Conservation (phyloP, 2,329 filamentous ascomycete species). For the Penicillium sumatraense region DNA sequence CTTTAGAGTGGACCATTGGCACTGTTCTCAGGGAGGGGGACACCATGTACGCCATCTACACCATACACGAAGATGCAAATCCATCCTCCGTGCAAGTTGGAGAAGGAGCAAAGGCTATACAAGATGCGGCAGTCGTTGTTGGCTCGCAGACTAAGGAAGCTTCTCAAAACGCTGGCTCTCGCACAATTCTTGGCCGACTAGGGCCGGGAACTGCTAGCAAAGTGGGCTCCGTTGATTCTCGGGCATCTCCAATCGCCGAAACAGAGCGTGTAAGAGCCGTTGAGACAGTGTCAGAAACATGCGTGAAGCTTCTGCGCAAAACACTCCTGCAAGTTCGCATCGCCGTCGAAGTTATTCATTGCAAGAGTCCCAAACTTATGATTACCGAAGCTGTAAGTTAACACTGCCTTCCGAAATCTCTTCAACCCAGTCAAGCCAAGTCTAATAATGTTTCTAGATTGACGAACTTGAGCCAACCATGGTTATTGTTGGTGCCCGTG, state of each 20-base stretch:
- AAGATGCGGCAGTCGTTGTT: slow-evolving; percentile 74
- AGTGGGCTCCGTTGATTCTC: slow-evolving; percentile 51
- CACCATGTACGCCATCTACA: slow-evolving; percentile 90
- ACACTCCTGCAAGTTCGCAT: slow-evolving; percentile 91
- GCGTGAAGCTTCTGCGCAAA: slow-evolving; percentile 84
- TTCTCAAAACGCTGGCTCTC: slow-evolving; percentile 42
- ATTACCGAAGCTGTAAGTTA: slow-evolving; percentile 81
- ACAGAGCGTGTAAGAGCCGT: slow-evolving; percentile 80
- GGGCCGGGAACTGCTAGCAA: slow-evolving; percentile 45
- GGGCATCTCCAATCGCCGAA: slow-evolving; percentile 66
- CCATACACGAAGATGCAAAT: slow-evolving; percentile 78
- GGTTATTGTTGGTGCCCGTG: slow-evolving; percentile 89
- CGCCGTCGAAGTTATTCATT: slow-evolving; percentile 95
- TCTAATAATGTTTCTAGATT: slow-evolving; percentile 60
- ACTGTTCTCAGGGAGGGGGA: slow-evolving; percentile 94
- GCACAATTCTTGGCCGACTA: slow-evolving; percentile 38
- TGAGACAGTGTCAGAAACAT: slow-evolving; percentile 81
- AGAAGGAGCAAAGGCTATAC: slow-evolving; percentile 75
- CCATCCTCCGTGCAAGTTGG: slow-evolving; percentile 58
- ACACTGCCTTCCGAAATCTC: neutral
- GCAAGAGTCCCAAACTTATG: slow-evolving; percentile 95
- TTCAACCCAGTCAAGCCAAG: neutral
- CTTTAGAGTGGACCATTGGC: slow-evolving; percentile 95
- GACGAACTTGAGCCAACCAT: slow-evolving; percentile 89
- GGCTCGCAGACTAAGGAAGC: slow-evolving; percentile 63